Conservation (phyloP, 1,284 basidiomycete species). For the Crucibulum cyathiforme region DNA sequence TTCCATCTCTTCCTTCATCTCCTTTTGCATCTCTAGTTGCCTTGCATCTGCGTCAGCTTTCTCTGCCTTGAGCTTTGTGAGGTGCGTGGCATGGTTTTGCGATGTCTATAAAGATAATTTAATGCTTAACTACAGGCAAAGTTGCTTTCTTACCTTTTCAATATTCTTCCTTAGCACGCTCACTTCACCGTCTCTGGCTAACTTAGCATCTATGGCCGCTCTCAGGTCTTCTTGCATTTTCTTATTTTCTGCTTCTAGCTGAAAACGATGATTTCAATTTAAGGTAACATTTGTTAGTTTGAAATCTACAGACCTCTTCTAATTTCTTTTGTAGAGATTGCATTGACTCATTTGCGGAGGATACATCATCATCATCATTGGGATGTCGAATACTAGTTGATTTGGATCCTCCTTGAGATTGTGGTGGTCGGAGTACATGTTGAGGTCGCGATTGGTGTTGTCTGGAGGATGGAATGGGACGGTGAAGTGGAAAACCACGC, state of each 20-base stretch:
- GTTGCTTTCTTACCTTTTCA: conserved; percentile 52
- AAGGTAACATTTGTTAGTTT: conserved; percentile 7
- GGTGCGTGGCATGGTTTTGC: conserved; percentile 63
- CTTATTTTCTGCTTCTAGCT: conserved; percentile 59
- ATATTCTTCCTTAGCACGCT: conserved; percentile 61
- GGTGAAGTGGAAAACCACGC: too few species aligned
- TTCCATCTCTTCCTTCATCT: conserved; percentile 72
- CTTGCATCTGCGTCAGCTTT: conserved; percentile 66
- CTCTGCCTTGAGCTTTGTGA: conserved; percentile 60
- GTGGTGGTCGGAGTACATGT: too few species aligned
- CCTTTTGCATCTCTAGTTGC: conserved; percentile 58
- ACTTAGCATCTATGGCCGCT: conserved; percentile 53
- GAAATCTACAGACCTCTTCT: conserved; percentile 48
- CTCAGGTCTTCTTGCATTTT: conserved; percentile 50
- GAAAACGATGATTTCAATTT: conserved; percentile 11
- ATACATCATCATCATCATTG: not conserved
- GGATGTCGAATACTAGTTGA: not conserved
- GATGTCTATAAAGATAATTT: conserved; percentile 48
- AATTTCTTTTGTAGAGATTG: conserved; percentile 31
- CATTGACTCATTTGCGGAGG: not conserved
- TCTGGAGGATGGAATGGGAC: not conserved
- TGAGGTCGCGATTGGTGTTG: conserved; percentile 4
- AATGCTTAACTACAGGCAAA: not conserved
- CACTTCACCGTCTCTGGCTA: conserved; percentile 68
- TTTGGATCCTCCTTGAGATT: too few species aligned